Percentiles rank a stretch among this genome's conserved stretches.
Evolutionary conservation across 306 rosid species (phyloP).

Genomic region (Malus sylvestris): DNA sequence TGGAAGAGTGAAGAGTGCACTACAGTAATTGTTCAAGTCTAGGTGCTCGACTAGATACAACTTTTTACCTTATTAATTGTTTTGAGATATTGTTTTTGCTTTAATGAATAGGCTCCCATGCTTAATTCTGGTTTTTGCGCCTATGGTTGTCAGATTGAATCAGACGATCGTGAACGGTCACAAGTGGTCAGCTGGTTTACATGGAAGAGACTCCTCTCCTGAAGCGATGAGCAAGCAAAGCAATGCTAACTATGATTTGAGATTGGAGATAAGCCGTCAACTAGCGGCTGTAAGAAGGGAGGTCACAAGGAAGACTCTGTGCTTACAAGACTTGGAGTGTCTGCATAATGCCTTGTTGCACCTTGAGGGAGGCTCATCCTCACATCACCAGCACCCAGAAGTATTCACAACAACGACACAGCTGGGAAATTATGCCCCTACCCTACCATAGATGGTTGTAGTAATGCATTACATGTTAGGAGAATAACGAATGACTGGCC

Average conservation of each 20-base stretch:
- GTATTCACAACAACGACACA: background rate
- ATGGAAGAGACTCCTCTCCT: background rate
- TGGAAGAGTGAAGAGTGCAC: background rate
- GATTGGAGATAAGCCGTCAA: background rate
- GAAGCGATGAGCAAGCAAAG: background rate
- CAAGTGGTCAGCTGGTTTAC: constrained; percentile 11
- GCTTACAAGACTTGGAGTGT: constrained; percentile 11
- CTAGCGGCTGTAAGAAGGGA: background rate
- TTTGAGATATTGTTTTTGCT: background rate
- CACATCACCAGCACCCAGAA: background rate
- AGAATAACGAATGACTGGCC: constrained; percentile 27
- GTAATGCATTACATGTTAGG: background rate
- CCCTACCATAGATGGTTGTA: background rate
- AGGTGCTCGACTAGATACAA: background rate
- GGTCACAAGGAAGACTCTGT: too few relatives aligned
- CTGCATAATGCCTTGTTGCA: constrained; percentile 12
- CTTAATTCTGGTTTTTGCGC: too few relatives aligned
- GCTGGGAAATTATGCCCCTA: background rate
- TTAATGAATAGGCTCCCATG: too few relatives aligned
- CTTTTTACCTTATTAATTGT: background rate
- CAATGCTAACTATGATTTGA: background rate
- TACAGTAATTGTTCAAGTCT: background rate
- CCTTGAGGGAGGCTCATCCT: constrained; percentile 13
- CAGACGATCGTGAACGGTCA: background rate
- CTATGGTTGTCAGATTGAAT: constrained; percentile 17